Evolutionary conservation across 306 rosid species (phyloP), one percentile per base, ranked within the genome.

Genomic region (Vigna trinervia): DNA sequence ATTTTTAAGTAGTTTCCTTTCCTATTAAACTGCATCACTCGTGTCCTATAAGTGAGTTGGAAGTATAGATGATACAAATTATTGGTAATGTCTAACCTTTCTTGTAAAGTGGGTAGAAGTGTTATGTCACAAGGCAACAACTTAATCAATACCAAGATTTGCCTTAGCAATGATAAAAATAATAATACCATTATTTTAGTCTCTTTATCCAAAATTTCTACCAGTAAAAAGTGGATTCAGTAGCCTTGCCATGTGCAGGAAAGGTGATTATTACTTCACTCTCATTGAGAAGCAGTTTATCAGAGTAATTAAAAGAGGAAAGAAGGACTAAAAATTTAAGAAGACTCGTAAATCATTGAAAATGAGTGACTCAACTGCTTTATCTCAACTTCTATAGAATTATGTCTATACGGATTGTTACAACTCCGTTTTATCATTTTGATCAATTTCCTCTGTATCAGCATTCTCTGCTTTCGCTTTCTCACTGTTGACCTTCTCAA

Each of bases 391-490:
- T 69, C 73, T 46, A 45, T 39, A 66, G 51, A 71, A 54, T 19
- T 20, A 61, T 74, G 52, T 54, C 15, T 59, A 43, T 76, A 71
- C 69, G 1, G 3, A 8, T 12, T 45, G 38, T 68, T 93, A 93
- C 84, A 93, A 77, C 69, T 93, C 97, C 34, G 88, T 91, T 82
- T 85, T 90, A 75, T 34, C 36, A 57, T 74, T 65, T 12, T 2
- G 66, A 45, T 79, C 58, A 66, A 20, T 79, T 70, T 87, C 81
- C 20, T 73, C 43, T 66, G 79, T 51, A 79, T 19, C 79, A 17
- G 75, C 62, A 58, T 64, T 59, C 59, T 84, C 89, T 65, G 41
- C 70, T 73, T 78, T 70, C 78, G 26, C 75, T 76, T 88, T 84
- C 75, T 86, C 90, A 23, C 74, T 71, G 6, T 65, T 75, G 76